phyloP scores from a whole-genome alignment of 2,329 filamentous ascomycete genomes.

The Aspergillus piperis region DNA sequence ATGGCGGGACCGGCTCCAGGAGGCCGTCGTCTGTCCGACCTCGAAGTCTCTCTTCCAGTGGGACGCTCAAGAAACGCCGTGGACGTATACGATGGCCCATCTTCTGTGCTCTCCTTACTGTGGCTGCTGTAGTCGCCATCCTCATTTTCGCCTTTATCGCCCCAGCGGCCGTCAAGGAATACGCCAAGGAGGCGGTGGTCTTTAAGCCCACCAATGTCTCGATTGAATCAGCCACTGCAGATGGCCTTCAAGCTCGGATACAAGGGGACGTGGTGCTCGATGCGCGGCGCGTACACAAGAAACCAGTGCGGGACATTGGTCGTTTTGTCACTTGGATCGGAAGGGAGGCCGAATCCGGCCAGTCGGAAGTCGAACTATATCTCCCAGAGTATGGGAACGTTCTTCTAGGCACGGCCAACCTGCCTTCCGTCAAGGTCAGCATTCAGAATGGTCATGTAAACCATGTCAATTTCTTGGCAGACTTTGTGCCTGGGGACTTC shows the following conservation, averaged over 20 bases:
- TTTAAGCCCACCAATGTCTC: slow-evolving; percentile 82
- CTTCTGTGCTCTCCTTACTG: slow-evolving; percentile 67
- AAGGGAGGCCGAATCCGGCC: slow-evolving; percentile 69
- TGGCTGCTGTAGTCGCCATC: slow-evolving; percentile 62
- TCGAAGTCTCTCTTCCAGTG: slow-evolving; percentile 19
- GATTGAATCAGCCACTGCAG: slow-evolving; percentile 77
- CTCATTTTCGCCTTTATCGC: slow-evolving; percentile 78
- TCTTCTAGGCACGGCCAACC: slow-evolving; percentile 71
- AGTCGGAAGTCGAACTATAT: slow-evolving; percentile 73
- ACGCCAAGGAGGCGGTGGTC: slow-evolving; percentile 78
- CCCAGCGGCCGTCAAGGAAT: slow-evolving; percentile 78
- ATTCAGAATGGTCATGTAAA: slow-evolving; percentile 78
- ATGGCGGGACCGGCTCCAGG: slow-evolving; percentile 33
- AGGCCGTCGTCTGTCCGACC: slow-evolving; percentile 27
- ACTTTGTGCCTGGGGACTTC: slow-evolving; percentile 73
- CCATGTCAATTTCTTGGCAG: slow-evolving; percentile 73
- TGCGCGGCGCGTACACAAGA: slow-evolving; percentile 70
- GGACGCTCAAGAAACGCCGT: slow-evolving; percentile 21
- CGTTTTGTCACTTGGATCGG: slow-evolving; percentile 78
- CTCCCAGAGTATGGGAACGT: slow-evolving; percentile 80
- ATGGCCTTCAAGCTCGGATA: slow-evolving; percentile 76
- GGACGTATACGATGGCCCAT: slow-evolving; percentile 68
- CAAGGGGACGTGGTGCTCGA: slow-evolving; percentile 83
- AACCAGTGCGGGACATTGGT: slow-evolving; percentile 73
- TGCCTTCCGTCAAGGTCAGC: slow-evolving; percentile 75